Evolutionary conservation across 2,329 filamentous ascomycete genomes (phyloP).

Genomic region (Alternaria arbusti): DNA sequence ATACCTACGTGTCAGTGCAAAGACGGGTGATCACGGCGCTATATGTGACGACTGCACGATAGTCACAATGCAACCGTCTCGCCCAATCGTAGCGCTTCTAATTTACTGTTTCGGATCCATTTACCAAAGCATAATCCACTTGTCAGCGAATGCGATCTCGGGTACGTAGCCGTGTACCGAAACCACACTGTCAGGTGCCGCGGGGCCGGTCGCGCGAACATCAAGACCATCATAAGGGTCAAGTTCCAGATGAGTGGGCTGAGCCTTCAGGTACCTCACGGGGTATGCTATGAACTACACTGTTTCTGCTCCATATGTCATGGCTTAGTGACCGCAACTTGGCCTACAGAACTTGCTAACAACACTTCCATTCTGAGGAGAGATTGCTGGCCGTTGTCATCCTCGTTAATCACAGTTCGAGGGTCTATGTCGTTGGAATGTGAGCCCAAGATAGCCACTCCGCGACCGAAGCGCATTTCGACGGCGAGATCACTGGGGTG

Average conservation of each 20-base stretch:
- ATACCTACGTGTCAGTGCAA: background rate
- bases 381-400: background rate
- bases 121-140: background rate
- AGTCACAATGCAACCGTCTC: background rate
- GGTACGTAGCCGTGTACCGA: background rate
- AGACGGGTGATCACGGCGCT: background rate
- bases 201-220: background rate
- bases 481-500: too few species aligned
- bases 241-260: background rate
- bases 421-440: too few species aligned
- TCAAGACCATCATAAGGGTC: background rate
- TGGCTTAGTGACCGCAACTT: background rate
- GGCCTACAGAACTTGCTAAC: too few species aligned
- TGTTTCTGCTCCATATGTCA: background rate
- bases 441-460: background rate
- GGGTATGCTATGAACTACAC: background rate
- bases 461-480: background rate
- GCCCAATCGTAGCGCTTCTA: background rate
- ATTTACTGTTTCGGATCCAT: background rate
- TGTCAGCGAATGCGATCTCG: background rate
- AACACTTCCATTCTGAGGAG: fast-evolving
- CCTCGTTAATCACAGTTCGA: background rate
- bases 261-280: too few species aligned
- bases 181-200: background rate
- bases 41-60: background rate